phyloP scores from a whole-genome alignment of 352 stramenopile genomes.

The Globisporangium barbulae region DNA sequence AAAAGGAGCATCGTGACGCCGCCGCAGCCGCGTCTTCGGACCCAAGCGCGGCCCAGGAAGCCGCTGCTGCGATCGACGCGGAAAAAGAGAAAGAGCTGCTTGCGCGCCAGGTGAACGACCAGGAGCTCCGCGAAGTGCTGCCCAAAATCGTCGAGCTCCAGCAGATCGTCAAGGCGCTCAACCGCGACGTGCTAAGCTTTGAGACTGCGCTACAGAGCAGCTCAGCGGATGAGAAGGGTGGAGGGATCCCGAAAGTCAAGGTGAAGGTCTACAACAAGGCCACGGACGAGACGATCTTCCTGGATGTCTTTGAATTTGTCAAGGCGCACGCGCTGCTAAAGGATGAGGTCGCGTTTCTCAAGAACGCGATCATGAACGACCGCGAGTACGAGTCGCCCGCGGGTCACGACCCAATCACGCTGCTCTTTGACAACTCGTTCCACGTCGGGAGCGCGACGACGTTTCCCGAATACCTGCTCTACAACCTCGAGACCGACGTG shows the following conservation, averaged over 20 bases:
- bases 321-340: slow-evolving; percentile 83
- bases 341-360: slow-evolving; percentile 87
- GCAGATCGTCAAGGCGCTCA: slow-evolving; percentile 89
- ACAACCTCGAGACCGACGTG: slow-evolving; percentile 90
- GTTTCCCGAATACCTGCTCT: slow-evolving; percentile 92
- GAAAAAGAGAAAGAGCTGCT: slow-evolving; percentile 67
- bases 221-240: slow-evolving; percentile 37
- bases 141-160: slow-evolving; percentile 92
- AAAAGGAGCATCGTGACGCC: slow-evolving; percentile 56
- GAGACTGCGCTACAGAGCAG: slow-evolving; percentile 88
- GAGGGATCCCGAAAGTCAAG: slow-evolving; percentile 82
- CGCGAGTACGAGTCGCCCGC: slow-evolving; percentile 83
- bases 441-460: slow-evolving; percentile 88
- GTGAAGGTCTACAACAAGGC: slow-evolving; percentile 89
- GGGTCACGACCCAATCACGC: slow-evolving; percentile 88
- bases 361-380: slow-evolving; percentile 88
- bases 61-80: slow-evolving; percentile 27
- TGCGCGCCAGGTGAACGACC: slow-evolving; percentile 82
- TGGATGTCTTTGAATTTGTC: slow-evolving; percentile 93
- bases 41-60: slow-evolving; percentile 30
- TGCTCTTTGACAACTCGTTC: slow-evolving; percentile 93
- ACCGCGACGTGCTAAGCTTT: slow-evolving; percentile 90
- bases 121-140: slow-evolving; percentile 90
- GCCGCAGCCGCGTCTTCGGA: slow-evolving; percentile 15
- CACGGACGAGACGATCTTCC: slow-evolving; percentile 89